Conservation (phyloP, 2,329 filamentous ascomycete species). For the Metarhizium anisopliae region DNA sequence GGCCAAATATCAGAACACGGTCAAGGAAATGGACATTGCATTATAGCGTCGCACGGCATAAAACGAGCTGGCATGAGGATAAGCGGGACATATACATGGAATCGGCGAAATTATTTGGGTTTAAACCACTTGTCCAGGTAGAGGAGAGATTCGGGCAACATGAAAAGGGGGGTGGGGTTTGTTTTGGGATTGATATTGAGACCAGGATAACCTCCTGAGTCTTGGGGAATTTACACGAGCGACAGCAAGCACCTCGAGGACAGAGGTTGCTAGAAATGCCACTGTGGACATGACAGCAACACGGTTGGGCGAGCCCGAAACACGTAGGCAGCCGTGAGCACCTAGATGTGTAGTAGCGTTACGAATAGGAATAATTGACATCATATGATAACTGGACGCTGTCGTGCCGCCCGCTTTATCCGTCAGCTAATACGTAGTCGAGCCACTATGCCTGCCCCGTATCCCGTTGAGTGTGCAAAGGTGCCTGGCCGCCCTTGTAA, state of each 20-base stretch:
- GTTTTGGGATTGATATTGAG: not conserved
- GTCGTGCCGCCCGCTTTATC: no score
- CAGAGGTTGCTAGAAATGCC: not conserved
- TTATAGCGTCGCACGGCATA: not conserved
- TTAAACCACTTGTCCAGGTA: not conserved
- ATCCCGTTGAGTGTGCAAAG: no score
- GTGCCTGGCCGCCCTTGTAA: no score
- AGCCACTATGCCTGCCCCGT: no score
- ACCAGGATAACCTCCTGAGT: not conserved
- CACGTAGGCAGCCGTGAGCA: no score
- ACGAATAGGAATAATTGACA: no score
- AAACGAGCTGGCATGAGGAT: not conserved
- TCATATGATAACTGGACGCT: no score
- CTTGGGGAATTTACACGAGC: not conserved
- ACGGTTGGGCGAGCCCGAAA: no score
- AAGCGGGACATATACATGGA: not conserved
- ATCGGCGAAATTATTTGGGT: not conserved
- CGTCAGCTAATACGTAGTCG: no score
- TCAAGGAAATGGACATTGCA: not conserved
- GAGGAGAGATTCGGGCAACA: not conserved
- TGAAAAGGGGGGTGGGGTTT: not conserved
- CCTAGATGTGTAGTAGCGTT: no score
- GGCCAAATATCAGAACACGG: not conserved
- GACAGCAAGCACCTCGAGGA: not conserved
- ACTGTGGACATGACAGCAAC: not conserved